phyloP scores from a whole-genome alignment of 306 rosid species.

The Medicago arabica region DNA sequence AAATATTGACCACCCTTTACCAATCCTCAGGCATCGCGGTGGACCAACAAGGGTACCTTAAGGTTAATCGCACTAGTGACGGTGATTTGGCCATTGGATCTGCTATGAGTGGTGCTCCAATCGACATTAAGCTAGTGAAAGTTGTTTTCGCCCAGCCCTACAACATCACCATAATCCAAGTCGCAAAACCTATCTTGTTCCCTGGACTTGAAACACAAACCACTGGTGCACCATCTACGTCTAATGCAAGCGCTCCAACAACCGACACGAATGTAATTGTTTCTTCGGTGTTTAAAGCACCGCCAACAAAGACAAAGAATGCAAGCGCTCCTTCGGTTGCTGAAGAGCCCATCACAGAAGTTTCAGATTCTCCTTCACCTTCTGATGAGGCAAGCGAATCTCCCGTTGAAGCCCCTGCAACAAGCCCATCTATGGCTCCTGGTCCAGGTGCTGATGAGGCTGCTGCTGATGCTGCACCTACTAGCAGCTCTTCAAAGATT shows the following conservation, averaged over 20 bases:
- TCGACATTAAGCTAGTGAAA: slow-evolving; percentile 43
- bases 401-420: neutral
- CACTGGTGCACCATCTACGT: neutral
- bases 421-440: slow-evolving; percentile 12
- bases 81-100: slow-evolving; percentile 65
- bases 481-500: slow-evolving; percentile 27
- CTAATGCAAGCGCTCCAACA: slow-evolving; percentile 2
- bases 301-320: neutral
- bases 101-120: slow-evolving; percentile 39
- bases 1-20: slow-evolving; percentile 58
- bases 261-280: neutral
- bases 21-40: slow-evolving; percentile 61
- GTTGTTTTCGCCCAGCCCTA: slow-evolving; percentile 54
- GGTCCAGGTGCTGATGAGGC: slow-evolving; percentile 34
- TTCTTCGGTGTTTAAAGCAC: neutral
- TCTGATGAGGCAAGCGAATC: neutral
- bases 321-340: neutral
- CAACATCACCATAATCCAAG: slow-evolving; percentile 63
- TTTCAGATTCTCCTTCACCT: slow-evolving; percentile 32
- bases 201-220: slow-evolving; percentile 48
- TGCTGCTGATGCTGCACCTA: slow-evolving; percentile 30
- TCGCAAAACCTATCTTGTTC: slow-evolving; percentile 44
- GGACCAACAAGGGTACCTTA: slow-evolving; percentile 54
- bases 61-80: slow-evolving; percentile 40
- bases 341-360: neutral